Conservation (phyloP, 1,284 basidiomycete genomes). For the Salmacisia buchloeana region DNA sequence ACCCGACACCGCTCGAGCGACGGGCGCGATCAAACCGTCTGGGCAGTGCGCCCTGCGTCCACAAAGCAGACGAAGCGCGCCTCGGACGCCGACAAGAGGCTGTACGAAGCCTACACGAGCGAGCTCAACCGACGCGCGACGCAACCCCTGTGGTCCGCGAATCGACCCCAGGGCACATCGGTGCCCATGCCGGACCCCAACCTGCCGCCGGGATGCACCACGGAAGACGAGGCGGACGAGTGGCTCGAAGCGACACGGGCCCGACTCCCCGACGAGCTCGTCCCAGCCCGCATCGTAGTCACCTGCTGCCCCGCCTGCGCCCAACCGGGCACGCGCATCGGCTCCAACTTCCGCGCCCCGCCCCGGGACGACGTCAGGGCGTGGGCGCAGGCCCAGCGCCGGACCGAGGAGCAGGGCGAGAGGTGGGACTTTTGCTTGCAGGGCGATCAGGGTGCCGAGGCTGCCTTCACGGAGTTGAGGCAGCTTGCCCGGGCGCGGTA, state of each 20-base stretch:
- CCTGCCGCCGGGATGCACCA: neutral
- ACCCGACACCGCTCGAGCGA: neutral
- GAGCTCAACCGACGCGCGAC: no score
- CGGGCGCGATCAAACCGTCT: neutral
- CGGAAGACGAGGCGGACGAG: neutral
- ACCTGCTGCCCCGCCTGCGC: neutral
- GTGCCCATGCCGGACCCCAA: no score
- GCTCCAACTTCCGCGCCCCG: neutral
- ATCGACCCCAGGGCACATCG: no score
- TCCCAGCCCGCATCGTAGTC: neutral
- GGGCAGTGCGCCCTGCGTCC: neutral
- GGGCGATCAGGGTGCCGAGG: neutral
- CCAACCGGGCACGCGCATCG: neutral
- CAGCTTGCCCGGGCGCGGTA: neutral
- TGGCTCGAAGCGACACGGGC: neutral
- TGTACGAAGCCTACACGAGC: neutral
- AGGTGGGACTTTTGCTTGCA: neutral
- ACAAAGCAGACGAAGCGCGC: neutral
- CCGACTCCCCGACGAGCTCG: neutral
- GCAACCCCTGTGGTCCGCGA: no score
- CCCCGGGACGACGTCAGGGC: neutral
- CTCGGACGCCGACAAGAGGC: neutral
- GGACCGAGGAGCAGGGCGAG: neutral
- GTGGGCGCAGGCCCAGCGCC: neutral
- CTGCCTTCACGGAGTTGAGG: neutral